A percentile compares a stretch with the other conserved stretches of the same genome.
phyloP scores from a whole-genome alignment of 140 eudicot species.

The Anethum foeniculum region DNA sequence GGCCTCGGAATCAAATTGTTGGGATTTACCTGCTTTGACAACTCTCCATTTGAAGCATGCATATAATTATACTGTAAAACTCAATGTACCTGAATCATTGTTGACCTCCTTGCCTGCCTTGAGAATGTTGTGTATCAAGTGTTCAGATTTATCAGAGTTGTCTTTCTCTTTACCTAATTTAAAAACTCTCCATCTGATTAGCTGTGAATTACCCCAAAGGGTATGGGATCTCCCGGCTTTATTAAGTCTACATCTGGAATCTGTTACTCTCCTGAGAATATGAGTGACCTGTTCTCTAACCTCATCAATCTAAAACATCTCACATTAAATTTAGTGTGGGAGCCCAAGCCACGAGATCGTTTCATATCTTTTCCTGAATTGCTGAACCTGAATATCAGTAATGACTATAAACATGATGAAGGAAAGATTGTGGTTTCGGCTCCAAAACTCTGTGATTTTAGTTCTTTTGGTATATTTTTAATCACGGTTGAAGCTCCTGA shows the following conservation, averaged over 20 bases:
- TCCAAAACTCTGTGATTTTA: not conserved
- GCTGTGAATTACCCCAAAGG: not conserved
- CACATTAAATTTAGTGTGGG: too few species aligned
- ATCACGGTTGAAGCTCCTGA: too few species aligned
- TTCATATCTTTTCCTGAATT: too few species aligned
- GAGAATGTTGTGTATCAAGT: not conserved
- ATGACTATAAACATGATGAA: fast-evolving
- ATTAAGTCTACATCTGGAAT: not conserved
- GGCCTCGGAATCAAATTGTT: too few species aligned
- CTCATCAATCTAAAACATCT: too few species aligned
- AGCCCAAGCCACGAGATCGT: too few species aligned
- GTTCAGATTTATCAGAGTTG: not conserved
- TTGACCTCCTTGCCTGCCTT: not conserved
- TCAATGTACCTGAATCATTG: not conserved
- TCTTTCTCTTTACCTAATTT: not conserved
- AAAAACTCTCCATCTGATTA: not conserved
- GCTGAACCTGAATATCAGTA: too few species aligned
- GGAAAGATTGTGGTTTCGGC: not conserved
- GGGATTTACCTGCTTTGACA: too few species aligned
- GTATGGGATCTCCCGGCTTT: not conserved
- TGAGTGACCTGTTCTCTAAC: too few species aligned
- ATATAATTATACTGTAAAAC: too few species aligned
- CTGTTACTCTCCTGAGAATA: not conserved
- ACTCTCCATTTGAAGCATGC: too few species aligned
- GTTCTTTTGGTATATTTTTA: too few species aligned